Percentiles rank a stretch among this genome's conserved stretches.
Evolutionary conservation across 306 rosid species (phyloP).

Genomic region (Psophocarpus tetragonolobus): DNA sequence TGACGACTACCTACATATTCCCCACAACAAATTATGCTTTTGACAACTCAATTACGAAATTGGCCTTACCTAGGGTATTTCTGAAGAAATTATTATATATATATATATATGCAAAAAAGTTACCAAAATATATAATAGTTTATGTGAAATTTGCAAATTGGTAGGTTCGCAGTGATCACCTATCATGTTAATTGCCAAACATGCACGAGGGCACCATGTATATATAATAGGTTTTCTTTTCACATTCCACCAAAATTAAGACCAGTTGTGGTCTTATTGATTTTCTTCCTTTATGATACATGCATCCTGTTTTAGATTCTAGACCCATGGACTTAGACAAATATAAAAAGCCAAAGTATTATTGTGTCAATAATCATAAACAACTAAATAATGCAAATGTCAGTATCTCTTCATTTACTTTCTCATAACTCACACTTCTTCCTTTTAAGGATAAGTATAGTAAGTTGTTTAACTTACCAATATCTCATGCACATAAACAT

Average conservation of each 20-base stretch:
- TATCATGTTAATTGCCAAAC: background rate
- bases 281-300: background rate
- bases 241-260: background rate
- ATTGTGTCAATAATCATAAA: background rate
- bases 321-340: background rate
- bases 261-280: background rate
- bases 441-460: background rate
- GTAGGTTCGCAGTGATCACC: background rate
- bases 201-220: background rate
- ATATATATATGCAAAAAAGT: background rate
- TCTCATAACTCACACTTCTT: background rate
- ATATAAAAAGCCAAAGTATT: constrained; percentile 13
- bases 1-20: constrained; percentile 38
- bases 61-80: constrained; percentile 25
- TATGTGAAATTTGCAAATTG: background rate
- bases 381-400: background rate
- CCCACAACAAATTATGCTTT: constrained; percentile 42
- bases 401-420: background rate
- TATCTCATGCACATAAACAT: background rate
- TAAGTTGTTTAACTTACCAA: background rate
- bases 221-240: background rate
- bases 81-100: background rate
- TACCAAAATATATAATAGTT: background rate
- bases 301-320: background rate
- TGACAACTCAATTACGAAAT: constrained; percentile 27